A percentile compares a stretch with the other conserved stretches of the same genome.
These are phyloP conservation scores for Aspergillus pseudonomiae DNA, from an alignment of 2,329 filamentous ascomycete species.

Conservation along the genomic window DNA sequence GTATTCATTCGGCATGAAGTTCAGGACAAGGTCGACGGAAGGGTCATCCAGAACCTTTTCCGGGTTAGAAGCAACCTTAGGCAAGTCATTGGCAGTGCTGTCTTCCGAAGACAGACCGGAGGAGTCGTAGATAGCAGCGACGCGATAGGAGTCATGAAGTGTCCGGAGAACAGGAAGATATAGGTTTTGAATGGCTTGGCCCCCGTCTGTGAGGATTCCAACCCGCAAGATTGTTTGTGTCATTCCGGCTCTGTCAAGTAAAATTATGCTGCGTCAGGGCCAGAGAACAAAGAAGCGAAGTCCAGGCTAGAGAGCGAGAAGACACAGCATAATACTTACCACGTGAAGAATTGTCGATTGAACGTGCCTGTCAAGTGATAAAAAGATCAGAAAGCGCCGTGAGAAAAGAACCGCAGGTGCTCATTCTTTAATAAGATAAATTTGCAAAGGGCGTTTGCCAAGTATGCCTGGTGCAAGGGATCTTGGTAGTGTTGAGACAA, in stretches of 20 bases:
- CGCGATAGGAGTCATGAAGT: conserved; percentile 45
- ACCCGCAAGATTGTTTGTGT: conserved; percentile 31
- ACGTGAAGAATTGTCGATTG: not conserved
- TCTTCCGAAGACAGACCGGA: conserved; percentile 29
- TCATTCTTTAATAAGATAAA: conserved; percentile 3
- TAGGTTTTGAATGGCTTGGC: conserved; percentile 54
- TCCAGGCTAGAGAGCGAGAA: not conserved
- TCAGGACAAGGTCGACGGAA: conserved; percentile 45
- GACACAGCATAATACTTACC: not conserved
- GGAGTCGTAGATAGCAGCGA: conserved; percentile 57
- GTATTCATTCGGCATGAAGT: conserved; percentile 60
- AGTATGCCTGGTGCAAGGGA: conserved; percentile 9
- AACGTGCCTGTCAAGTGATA: not conserved
- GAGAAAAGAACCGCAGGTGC: not conserved
- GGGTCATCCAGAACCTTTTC: conserved; percentile 52
- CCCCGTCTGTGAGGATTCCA: conserved; percentile 40
- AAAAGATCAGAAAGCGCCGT: not conserved
- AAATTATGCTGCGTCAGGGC: not conserved
- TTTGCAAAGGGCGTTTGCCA: not conserved
- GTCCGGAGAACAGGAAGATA: conserved; percentile 57
- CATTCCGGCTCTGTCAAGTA: conserved; percentile 16
- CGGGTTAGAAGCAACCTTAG: not conserved
- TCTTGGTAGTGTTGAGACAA: not conserved
- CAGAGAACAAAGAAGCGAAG: not conserved
- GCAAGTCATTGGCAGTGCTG: conserved; percentile 7